Evolutionary conservation across 495 filamentous ascomycete genomes (phyloP).

Genomic region (Hypoxylon cercidicola): DNA sequence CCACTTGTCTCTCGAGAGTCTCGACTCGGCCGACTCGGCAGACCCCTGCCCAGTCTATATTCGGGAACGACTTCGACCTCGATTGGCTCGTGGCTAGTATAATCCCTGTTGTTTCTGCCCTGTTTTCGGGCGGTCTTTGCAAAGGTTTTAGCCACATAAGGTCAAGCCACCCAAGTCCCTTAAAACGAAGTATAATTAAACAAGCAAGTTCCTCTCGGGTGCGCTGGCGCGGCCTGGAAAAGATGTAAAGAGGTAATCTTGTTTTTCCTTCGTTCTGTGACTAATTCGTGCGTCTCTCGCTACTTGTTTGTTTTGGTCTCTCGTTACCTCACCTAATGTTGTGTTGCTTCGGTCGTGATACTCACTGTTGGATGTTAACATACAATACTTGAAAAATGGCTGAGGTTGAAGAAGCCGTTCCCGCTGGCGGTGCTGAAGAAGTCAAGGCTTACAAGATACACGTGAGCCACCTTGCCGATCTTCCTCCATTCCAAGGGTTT

Average conservation of each 20-base stretch:
- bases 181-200: slow-evolving; percentile 48
- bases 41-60: slow-evolving; percentile 27
- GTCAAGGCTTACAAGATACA: slow-evolving; percentile 62
- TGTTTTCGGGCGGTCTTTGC: slow-evolving; percentile 35
- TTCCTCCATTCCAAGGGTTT: background rate
- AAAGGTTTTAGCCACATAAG: slow-evolving; percentile 45
- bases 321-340: slow-evolving; percentile 34
- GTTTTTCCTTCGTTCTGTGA: slow-evolving; percentile 18
- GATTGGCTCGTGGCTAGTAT: slow-evolving; percentile 33
- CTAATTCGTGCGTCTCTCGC: slow-evolving; percentile 28
- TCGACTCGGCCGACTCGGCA: slow-evolving; percentile 25
- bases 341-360: slow-evolving; percentile 29
- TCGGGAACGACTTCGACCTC: slow-evolving; percentile 24
- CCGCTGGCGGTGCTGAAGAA: slow-evolving; percentile 48
- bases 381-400: slow-evolving; percentile 30
- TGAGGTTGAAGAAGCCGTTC: slow-evolving; percentile 36
- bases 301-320: slow-evolving; percentile 20
- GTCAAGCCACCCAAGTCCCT: slow-evolving; percentile 49
- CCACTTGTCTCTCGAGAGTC: slow-evolving; percentile 33
- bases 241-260: slow-evolving; percentile 28
- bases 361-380: slow-evolving; percentile 19
- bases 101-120: slow-evolving; percentile 34
- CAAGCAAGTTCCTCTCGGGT: slow-evolving; percentile 24
- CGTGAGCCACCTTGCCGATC: slow-evolving; percentile 47
- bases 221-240: slow-evolving; percentile 27